Evolutionary conservation across 169 alveolate species (phyloP), one percentile per base, ranked within the genome.

Genomic region (Besnoitia besnoiti): DNA sequence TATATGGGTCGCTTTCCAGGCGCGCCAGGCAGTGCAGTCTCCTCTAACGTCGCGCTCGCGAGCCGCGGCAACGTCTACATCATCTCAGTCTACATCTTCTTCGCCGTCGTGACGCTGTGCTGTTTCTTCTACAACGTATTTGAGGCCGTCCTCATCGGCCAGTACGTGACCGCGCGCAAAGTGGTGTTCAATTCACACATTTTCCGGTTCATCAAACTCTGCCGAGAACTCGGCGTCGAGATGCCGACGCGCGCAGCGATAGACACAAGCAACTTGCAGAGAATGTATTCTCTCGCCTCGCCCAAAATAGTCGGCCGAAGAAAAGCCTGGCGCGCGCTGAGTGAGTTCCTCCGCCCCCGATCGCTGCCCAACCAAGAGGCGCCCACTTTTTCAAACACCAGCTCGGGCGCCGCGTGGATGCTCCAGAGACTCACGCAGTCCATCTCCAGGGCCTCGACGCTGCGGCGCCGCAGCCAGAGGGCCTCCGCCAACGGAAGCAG

Each of bases 121-220:
- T 84, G 91, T 51, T 51, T 91, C 7, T 44, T 82, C 30, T 91
- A 55, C 75, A 91, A 91, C 91, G 62, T 91, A 27, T 91, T 82
- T 75, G 94, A 91, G n/a, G 94, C 91, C 21, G 51, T 91, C 33
- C 59, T 91, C 91, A 91, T 91, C 61, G 90, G 94, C 30, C 47
- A 84, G 49, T 91, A 82, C 49, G 88, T 85, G 39, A 73, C 33
- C 21, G 75, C 91, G 16, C 91, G 88, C 39, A 82, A 85, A 76
- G 8, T 44, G 27, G 79, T 91, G 10, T 61, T 61, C 89, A 90
- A 55, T 35, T 50, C 61, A 44, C 85, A 91, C 89, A 89, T 85
- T 10, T 89, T 90, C 12, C 82, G 46, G 76, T 85, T 91, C 55
- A 61, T 91, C 49, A 80, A 42, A 42, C 35, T 84, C 40, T 91